phyloP scores from a whole-genome alignment of 1,284 basidiomycete genomes.

The Golubevia pallescens region DNA sequence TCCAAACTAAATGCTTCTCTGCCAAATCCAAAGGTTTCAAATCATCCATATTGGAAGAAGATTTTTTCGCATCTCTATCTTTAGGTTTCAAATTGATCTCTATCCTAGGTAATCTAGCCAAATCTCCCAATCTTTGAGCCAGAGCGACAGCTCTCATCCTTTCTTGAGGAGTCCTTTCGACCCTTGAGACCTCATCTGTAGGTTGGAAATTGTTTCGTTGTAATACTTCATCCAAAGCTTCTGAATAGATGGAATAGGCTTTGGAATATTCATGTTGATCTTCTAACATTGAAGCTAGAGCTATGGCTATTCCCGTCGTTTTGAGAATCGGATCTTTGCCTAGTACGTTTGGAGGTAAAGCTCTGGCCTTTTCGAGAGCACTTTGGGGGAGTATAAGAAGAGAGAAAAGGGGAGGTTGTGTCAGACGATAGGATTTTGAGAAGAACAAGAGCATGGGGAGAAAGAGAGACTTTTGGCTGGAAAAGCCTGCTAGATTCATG shows the following conservation, averaged over 20 bases:
- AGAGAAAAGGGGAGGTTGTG: neutral
- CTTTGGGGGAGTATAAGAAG: neutral
- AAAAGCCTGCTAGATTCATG: neutral
- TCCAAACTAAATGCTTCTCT: slow-evolving; percentile 61
- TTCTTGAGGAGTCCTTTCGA: slow-evolving; percentile 21
- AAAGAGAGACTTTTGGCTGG: no score
- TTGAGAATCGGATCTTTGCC: slow-evolving; percentile 36
- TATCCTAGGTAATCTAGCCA: slow-evolving; percentile 26
- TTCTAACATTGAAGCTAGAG: slow-evolving; percentile 53
- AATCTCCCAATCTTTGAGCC: slow-evolving; percentile 47
- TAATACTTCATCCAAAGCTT: slow-evolving; percentile 46
- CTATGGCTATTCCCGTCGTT: slow-evolving; percentile 59
- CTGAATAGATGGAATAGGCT: slow-evolving; percentile 35
- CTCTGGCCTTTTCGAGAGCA: slow-evolving; percentile 7
- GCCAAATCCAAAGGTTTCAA: slow-evolving; percentile 24
- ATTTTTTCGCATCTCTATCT: slow-evolving; percentile 17
- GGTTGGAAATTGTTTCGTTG: slow-evolving; percentile 14
- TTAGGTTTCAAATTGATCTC: neutral
- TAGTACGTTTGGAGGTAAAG: neutral
- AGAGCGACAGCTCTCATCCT: slow-evolving; percentile 47
- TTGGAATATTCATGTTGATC: slow-evolving; percentile 21
- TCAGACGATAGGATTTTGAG: no score
- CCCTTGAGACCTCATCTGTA: neutral
- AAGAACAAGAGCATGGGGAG: neutral
- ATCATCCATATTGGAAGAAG: slow-evolving; percentile 7